Conservation (phyloP, 768 basidiomycete species). For the Tulasnella sp. region DNA sequence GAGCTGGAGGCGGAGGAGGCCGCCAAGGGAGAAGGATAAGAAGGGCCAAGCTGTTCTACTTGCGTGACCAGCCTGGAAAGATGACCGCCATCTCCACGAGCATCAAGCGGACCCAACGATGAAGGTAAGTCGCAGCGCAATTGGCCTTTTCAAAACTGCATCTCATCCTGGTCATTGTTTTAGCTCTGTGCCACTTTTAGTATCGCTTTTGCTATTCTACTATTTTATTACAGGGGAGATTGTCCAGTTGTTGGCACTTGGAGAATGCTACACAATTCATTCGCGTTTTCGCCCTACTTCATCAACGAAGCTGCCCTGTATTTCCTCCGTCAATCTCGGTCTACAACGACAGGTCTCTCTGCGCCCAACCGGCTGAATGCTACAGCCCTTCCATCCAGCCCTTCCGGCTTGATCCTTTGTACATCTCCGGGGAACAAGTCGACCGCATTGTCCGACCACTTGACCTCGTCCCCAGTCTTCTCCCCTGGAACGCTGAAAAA, state of each 20-base stretch:
- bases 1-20: slow-evolving; percentile 16
- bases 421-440: slow-evolving; percentile 21
- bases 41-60: slow-evolving; percentile 72
- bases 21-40: slow-evolving; percentile 42
- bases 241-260: neutral
- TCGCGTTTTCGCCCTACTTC: neutral
- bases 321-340: neutral
- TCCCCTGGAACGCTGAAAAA: slow-evolving; percentile 18
- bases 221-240: neutral
- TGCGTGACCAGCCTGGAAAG: slow-evolving; percentile 72
- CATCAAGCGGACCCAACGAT: slow-evolving; percentile 21
- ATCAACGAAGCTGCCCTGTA: neutral
- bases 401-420: neutral
- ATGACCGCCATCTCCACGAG: slow-evolving; percentile 63
- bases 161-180: neutral
- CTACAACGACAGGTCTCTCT: neutral
- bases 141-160: neutral
- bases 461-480: slow-evolving; percentile 19
- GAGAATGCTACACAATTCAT: neutral
- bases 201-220: neutral
- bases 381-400: neutral
- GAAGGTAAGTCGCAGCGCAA: neutral
- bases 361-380: neutral
- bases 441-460: slow-evolving; percentile 23
- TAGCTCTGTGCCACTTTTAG: neutral